Evolutionary conservation across 305 asterid genomes (phyloP), one percentile per base, ranked within the genome.

Genomic region (Solanum hybrid): DNA sequence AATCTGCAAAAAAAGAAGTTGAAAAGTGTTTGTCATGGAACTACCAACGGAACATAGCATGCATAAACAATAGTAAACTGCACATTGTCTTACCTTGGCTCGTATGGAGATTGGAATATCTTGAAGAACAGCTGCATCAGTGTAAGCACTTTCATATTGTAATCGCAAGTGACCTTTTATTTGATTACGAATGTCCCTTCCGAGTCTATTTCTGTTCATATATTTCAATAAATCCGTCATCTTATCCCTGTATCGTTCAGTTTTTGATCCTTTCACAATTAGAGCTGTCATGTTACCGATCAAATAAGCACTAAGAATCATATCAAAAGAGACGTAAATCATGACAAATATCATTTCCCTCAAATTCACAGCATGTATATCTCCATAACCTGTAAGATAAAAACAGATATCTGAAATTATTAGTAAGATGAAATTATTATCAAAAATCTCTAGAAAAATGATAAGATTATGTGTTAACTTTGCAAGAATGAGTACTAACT

Each of bases 271-370:
- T 92, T 96, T 97, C 69, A 97, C 99, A 2, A 97, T 97, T 93
- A 97, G 77, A 7, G 99, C 99, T 22, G 99, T 97, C 99, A 97
- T 97, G 92, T 97, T 97, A 94, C 99, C 99, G 22, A 97, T 95
- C 93, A 97, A 91, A 91, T 97, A 97, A 26, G 99, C 99, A 76
- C 99, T 95, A 5, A 97, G 98, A 90, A 96, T 92, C 99, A 97
- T 97, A 85, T 96, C 99, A 87, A 96, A 96, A 1, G 99, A 97
- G 51, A 95, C 98, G 76, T 94, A 97, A 73, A 97, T 91, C 99
- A 97, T 97, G 34, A 97, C 88, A 92, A 97, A 97, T 91, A 97
- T 93, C 99, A 97, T 97, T 89, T 97, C 99, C 89, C 99, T 95
- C 89, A 92, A 76, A 89, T 97, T 97, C 37, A 97, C 99, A 1